phyloP scores from a whole-genome alignment of 2,329 filamentous ascomycete species.

The Chaetomium strumarium region DNA sequence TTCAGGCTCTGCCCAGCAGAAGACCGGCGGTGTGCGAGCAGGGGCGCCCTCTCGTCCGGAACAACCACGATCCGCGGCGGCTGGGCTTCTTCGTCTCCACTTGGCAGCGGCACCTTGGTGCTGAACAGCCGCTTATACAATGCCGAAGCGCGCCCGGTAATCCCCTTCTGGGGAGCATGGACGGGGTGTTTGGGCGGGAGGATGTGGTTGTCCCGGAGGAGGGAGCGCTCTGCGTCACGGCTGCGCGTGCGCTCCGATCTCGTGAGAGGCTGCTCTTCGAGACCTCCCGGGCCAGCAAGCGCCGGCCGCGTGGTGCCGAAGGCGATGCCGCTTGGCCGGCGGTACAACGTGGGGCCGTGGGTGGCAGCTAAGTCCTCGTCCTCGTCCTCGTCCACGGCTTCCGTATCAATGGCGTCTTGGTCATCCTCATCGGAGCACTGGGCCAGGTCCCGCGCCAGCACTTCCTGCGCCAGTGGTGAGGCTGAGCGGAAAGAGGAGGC shows the following conservation, averaged over 20 bases:
- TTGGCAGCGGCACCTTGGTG: constrained; percentile 41
- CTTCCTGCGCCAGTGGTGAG: constrained; percentile 61
- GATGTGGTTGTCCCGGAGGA: constrained; percentile 60
- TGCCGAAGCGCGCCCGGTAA: constrained; percentile 1
- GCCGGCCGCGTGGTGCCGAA: constrained; percentile 65
- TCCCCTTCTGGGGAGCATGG: constrained; percentile 11
- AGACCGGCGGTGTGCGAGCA: constrained; percentile 28
- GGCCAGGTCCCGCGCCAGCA: constrained; percentile 61
- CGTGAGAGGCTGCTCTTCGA: constrained; percentile 44
- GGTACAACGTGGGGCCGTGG: constrained; percentile 54
- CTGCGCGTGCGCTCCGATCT: constrained; percentile 39
- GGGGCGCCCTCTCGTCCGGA: constrained; percentile 36
- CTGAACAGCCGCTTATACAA: constrained; percentile 40
- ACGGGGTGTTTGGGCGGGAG: constrained; percentile 54
- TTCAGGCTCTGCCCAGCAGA: constrained; percentile 45
- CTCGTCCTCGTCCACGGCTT: constrained; percentile 31
- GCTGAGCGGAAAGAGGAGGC: constrained; percentile 50
- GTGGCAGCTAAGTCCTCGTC: constrained; percentile 37
- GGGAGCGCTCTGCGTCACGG: constrained; percentile 26
- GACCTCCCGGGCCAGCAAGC: constrained; percentile 51
- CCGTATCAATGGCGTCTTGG: constrained; percentile 25
- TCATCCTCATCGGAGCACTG: constrained; percentile 55
- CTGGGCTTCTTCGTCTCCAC: constrained; percentile 36
- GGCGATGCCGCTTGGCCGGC: constrained; percentile 70
- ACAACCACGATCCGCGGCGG: constrained; percentile 38